A percentile compares a stretch with the other conserved stretches of the same genome.
These are phyloP conservation scores for Pharus latifolius DNA, from an alignment of 176 grass and related monocot genomes.

Conservation along the genomic window DNA sequence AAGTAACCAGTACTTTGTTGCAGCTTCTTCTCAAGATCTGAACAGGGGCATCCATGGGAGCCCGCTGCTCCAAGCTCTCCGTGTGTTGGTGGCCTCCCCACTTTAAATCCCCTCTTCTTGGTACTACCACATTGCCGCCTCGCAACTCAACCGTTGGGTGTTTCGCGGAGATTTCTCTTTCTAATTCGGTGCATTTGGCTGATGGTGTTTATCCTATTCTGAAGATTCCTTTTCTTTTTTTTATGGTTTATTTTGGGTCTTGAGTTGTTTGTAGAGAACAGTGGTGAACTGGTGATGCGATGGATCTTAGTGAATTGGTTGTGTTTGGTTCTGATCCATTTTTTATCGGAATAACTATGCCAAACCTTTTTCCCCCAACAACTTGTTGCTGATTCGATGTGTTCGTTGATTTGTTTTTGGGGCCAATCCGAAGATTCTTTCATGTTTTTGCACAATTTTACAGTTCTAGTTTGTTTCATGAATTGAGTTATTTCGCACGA, in stretches of 20 bases:
- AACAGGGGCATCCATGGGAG: slow-evolving; percentile 41
- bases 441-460: not conserved
- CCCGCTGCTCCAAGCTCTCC: slow-evolving; percentile 67
- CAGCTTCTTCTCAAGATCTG: slow-evolving; percentile 43
- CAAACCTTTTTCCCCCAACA: not conserved
- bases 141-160: too few relatives aligned
- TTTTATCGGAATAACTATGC: too few relatives aligned
- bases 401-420: not conserved
- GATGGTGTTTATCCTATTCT: too few relatives aligned
- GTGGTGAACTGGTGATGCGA: not conserved
- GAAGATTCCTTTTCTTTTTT: not conserved
- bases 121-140: slow-evolving; percentile 11
- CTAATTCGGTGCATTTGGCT: not conserved
- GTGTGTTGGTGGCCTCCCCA: slow-evolving; percentile 63
- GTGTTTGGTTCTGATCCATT: slow-evolving; percentile 13
- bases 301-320: slow-evolving; percentile 12
- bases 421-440: not conserved
- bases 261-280: not conserved
- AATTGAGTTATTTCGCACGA: not conserved
- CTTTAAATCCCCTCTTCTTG: slow-evolving; percentile 61
- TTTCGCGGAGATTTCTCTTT: not conserved
- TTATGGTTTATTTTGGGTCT: not conserved
- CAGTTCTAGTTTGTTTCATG: not conserved
- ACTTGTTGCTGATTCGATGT: not conserved
- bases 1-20: slow-evolving; percentile 2